A percentile compares a stretch with the other conserved stretches of the same genome.
Conservation (phyloP, 2,329 filamentous ascomycete genomes). For the Aspergillus novoparasiticus region DNA sequence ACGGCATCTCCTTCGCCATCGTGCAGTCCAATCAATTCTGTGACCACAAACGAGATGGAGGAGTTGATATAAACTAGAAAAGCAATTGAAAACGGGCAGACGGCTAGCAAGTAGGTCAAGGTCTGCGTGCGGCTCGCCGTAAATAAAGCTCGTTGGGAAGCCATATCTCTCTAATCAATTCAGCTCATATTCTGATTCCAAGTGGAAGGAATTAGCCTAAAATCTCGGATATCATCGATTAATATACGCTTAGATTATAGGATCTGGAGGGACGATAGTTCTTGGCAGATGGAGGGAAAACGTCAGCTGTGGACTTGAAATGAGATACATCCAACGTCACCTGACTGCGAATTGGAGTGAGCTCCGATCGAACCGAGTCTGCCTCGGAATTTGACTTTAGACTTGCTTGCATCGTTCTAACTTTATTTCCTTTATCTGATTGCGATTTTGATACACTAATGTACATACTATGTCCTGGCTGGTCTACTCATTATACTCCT, state of each 20-base stretch:
- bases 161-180: conserved; percentile 22
- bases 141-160: conserved; percentile 45
- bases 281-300: neutral
- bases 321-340: neutral
- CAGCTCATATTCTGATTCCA: neutral
- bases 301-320: neutral
- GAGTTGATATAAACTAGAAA: conserved; percentile 69
- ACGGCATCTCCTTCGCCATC: conserved; percentile 62
- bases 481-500: neutral
- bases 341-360: neutral
- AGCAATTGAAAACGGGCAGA: conserved; percentile 66
- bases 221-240: neutral
- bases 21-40: conserved; percentile 60
- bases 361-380: neutral
- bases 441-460: neutral
- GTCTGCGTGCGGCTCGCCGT: conserved; percentile 61
- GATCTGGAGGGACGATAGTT: neutral
- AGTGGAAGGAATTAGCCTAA: neutral
- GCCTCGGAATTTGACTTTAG: neutral
- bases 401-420: neutral
- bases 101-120: conserved; percentile 61
- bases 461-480: neutral
- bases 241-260: neutral
- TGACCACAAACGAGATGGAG: conserved; percentile 66
- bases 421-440: neutral